Base-by-base conservation (phyloP, 73 alveolate genomes). In the Stentor roeselii region DNA sequence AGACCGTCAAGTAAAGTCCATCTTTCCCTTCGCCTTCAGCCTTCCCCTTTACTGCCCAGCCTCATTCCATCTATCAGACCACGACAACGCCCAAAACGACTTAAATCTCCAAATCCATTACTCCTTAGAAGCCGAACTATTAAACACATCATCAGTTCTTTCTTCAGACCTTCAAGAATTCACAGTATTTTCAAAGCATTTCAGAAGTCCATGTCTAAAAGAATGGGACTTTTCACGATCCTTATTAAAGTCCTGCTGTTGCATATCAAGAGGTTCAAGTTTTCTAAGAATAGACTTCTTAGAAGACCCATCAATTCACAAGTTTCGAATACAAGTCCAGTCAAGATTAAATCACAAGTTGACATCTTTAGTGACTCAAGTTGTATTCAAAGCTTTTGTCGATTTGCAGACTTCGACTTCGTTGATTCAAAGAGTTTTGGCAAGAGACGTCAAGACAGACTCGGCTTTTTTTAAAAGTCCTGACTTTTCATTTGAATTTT, bases 11-110 rank as follows among this genome's bases (percentile, higher is more conserved):
- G 67, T 50, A 50, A 6, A 50, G 21, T 11, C 30, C 67, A 50
- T 50, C 21, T 50, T 6, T 6, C 80, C 80, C 34, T 67, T 67
- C 41, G 34, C n/a, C 14, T 67, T 67, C 34, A 67, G 34, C 27
- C 80, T 67, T 34, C 80, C 80, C 34, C 41, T 21, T 27, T 67
- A 30, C 2, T 67, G 42, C 34, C 80, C 80, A 0, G n/a, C 80
- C 21, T 21, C 80, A 21, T 67, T 67, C 34, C 21, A 67, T 34
- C 34, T 21, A 1, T 36, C 80, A 30, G 80, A 32, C 11, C 27
- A n/a, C 21, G 80, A 67, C 34, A 32, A n/a, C 41, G 14, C 27
- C 21, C 15, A 34, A 21, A 21, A 67, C 34, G 21, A n/a, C 37
- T 27, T 67, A 27, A 67, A 67, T 1, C 27, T 27, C 2, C 80